A percentile compares a stretch with the other conserved stretches of the same genome.
These are phyloP conservation scores for Beauveria pseudobassiana DNA, from an alignment of 2,329 filamentous ascomycete genomes.

Conservation along the genomic window DNA sequence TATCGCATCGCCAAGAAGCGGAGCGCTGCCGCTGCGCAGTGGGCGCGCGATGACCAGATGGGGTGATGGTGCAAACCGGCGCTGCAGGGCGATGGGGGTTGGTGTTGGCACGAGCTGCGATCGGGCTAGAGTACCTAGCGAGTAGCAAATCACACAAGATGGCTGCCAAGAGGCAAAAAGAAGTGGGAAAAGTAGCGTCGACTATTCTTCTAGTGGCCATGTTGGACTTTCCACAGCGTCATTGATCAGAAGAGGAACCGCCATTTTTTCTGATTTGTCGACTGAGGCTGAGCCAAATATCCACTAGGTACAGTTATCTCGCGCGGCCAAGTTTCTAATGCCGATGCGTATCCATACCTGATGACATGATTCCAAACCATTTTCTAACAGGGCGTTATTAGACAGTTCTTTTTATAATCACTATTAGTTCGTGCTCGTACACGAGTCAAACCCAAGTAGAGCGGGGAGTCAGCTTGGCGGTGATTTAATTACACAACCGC, in stretches of 20 bases:
- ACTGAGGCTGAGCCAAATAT: not conserved
- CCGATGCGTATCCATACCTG: not conserved
- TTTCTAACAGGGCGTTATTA: no score
- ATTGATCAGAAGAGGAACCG: not conserved
- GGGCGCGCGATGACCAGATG: no score
- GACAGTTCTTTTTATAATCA: no score
- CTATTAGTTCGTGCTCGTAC: no score
- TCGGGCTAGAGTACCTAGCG: not conserved
- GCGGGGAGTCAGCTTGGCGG: no score
- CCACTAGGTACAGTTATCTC: no score
- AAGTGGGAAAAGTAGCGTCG: not conserved
- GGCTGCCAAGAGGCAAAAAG: not conserved
- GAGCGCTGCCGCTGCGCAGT: no score
- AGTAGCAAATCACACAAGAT: no score
- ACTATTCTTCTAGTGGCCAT: not conserved
- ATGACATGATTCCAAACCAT: not conserved
- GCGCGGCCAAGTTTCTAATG: no score
- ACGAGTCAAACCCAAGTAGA: no score
- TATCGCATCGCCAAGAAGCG: not conserved
- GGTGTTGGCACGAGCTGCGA: not conserved
- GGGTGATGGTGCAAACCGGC: not conserved
- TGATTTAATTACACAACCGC: no score
- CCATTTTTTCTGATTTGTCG: not conserved
- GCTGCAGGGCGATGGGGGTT: not conserved
- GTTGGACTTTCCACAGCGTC: constrained; percentile 3